Percentiles rank a stretch among this genome's conserved stretches.
phyloP scores from a whole-genome alignment of 2,329 filamentous ascomycete genomes.

The Xylaria sp. region DNA sequence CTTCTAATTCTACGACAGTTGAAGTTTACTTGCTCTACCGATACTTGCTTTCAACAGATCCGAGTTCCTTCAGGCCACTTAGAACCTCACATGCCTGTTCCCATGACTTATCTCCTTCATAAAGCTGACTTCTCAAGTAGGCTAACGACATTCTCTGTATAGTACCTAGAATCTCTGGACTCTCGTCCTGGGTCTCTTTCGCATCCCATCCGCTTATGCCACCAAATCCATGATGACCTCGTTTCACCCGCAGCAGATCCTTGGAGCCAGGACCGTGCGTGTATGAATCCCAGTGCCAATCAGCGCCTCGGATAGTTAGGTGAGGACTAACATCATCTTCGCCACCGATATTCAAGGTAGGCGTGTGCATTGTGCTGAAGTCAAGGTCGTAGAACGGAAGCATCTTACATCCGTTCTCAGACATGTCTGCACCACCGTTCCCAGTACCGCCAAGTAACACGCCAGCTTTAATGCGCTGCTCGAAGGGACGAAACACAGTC shows the following conservation, averaged over 20 bases:
- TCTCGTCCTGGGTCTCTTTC: slow-evolving; percentile 50
- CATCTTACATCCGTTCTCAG: slow-evolving; percentile 44
- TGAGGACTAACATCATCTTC: slow-evolving; percentile 51
- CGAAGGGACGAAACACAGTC: slow-evolving; percentile 34
- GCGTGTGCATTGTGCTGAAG: slow-evolving; percentile 51
- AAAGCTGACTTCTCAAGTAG: slow-evolving; percentile 52
- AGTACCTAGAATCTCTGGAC: slow-evolving; percentile 48
- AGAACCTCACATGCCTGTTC: slow-evolving; percentile 46
- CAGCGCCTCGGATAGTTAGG: slow-evolving; percentile 49
- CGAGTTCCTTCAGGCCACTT: slow-evolving; percentile 41
- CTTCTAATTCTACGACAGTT: too few relatives aligned
- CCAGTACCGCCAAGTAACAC: slow-evolving; percentile 51
- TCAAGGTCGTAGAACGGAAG: slow-evolving; percentile 49
- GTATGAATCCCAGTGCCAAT: slow-evolving; percentile 55
- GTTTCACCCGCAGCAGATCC: slow-evolving; percentile 49
- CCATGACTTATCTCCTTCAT: slow-evolving; percentile 50
- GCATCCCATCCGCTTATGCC: slow-evolving; percentile 54
- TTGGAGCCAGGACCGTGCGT: slow-evolving; percentile 48
- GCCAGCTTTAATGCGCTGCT: slow-evolving; percentile 53
- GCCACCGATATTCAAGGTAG: slow-evolving; percentile 53
- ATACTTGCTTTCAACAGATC: slow-evolving; percentile 47
- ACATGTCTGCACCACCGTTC: slow-evolving; percentile 46
- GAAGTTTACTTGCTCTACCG: neutral
- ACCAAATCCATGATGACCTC: slow-evolving; percentile 51
- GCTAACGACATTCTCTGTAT: slow-evolving; percentile 54